Conservation (phyloP, 192 early-diverging fungal species). For the Chytriomyces hyalinus region DNA sequence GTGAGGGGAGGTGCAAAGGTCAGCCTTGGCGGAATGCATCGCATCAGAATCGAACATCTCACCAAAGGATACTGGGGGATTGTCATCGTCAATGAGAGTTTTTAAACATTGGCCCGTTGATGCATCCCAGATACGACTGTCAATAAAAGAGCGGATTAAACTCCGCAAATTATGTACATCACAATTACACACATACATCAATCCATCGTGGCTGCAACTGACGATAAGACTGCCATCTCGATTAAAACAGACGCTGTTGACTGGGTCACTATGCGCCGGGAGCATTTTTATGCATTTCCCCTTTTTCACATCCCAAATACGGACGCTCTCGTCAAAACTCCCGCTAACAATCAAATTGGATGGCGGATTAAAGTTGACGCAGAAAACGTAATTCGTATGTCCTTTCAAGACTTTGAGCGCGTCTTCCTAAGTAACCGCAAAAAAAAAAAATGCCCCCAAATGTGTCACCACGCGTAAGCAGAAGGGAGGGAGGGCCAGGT, state of each 20-base stretch:
- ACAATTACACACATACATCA: conserved; percentile 71
- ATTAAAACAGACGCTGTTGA: conserved; percentile 94
- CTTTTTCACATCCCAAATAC: conserved; percentile 93
- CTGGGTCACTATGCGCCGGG: conserved; percentile 95
- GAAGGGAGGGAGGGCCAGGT: not conserved
- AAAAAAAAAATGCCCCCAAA: not conserved
- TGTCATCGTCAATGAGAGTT: conserved; percentile 94
- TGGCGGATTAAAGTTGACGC: conserved; percentile 95
- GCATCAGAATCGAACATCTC: conserved; percentile 29
- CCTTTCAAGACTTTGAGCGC: conserved; percentile 81
- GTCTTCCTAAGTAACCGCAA: conserved; percentile 44
- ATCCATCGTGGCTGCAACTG: conserved; percentile 90
- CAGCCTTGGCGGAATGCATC: too few relatives aligned
- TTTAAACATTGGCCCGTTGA: conserved; percentile 97
- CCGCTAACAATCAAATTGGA: conserved; percentile 94
- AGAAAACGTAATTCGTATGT: conserved; percentile 97
- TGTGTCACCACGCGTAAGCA: too few relatives aligned
- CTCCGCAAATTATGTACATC: not conserved
- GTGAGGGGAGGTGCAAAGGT: not conserved
- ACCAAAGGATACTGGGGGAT: conserved; percentile 79
- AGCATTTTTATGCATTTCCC: conserved; percentile 90
- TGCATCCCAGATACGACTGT: conserved; percentile 97
- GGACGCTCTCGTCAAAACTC: conserved; percentile 95
- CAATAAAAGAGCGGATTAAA: conserved; percentile 15
- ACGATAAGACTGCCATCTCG: conserved; percentile 97